phyloP scores from a whole-genome alignment of 495 filamentous ascomycete genomes.

The Penicillium coprophilum region DNA sequence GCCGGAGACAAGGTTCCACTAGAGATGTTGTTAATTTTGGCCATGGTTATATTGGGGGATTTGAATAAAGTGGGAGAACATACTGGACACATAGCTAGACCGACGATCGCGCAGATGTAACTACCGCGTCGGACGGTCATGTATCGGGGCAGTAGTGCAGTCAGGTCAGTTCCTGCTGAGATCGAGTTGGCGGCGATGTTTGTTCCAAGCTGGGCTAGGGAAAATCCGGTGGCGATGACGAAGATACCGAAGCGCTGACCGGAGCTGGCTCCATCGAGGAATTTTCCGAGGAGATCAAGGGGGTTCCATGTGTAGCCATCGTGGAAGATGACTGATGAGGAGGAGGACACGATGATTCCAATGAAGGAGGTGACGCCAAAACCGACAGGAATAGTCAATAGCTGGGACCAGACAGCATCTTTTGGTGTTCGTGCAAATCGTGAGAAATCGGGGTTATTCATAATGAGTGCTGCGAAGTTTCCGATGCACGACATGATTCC shows the following conservation, averaged over 20 bases:
- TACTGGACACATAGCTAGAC: conserved; percentile 82
- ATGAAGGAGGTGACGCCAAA: conserved; percentile 92
- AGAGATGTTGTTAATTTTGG: conserved; percentile 3
- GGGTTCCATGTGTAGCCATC: conserved; percentile 83
- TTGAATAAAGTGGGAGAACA: conserved; percentile 6
- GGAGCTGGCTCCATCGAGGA: conserved; percentile 72
- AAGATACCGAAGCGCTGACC: conserved; percentile 86
- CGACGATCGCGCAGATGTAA: conserved; percentile 81
- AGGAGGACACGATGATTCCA: conserved; percentile 90
- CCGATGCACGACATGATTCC: conserved; percentile 87
- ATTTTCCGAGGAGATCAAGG: conserved; percentile 68
- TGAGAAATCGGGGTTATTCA: conserved; percentile 85
- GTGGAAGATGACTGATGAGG: conserved; percentile 73
- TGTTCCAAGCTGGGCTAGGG: conserved; percentile 84
- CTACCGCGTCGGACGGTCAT: conserved; percentile 88
- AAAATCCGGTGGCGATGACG: conserved; percentile 77
- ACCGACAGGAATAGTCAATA: conserved; percentile 80
- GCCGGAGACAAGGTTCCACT: conserved; percentile 73
- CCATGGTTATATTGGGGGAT: background rate
- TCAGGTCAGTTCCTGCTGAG: conserved; percentile 88
- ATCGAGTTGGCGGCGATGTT: conserved; percentile 94
- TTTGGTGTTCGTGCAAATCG: conserved; percentile 79
- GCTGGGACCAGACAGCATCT: conserved; percentile 86
- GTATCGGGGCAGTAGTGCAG: conserved; percentile 81
- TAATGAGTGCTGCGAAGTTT: conserved; percentile 82